Evolutionary conservation across 305 asterid genomes (phyloP).

Genomic region (Fraxinus albicans): DNA sequence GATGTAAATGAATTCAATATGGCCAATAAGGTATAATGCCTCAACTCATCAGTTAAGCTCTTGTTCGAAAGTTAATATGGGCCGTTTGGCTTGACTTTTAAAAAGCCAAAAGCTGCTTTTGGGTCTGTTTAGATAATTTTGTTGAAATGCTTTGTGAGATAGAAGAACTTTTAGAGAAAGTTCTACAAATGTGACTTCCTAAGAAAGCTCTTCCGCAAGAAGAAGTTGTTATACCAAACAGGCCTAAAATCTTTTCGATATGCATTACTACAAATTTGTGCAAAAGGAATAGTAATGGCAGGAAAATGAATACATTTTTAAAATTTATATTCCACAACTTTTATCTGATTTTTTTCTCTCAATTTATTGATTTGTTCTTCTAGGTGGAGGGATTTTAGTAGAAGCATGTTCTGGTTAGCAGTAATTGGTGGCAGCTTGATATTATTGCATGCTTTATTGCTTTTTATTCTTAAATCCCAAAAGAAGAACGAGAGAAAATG

Average conservation of each 20-base stretch:
- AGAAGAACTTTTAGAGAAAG: neutral
- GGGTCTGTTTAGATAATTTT: neutral
- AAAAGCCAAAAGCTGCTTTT: neutral
- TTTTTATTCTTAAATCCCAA: conserved; percentile 47
- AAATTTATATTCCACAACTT: neutral
- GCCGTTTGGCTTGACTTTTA: neutral
- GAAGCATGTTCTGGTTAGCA: conserved; percentile 95
- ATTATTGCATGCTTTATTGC: conserved; percentile 52
- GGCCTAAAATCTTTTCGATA: neutral
- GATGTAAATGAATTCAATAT: neutral
- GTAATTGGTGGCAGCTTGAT: conserved; percentile 59
- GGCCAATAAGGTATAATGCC: neutral
- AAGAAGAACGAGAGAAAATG: conserved; percentile 49
- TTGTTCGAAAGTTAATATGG: neutral
- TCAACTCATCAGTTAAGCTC: neutral
- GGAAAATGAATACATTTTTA: neutral
- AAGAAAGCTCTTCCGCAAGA: neutral
- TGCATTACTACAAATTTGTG: neutral
- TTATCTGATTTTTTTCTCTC: neutral
- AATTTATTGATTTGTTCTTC: conserved; percentile 16
- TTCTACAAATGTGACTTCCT: neutral
- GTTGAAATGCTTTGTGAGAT: neutral
- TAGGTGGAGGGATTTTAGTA: conserved; percentile 90
- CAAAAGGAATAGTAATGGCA: neutral
- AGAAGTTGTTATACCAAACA: neutral